Evolutionary conservation across 371 early-diverging fungal genomes (phyloP).

Genomic region (Mycotypha africana): DNA sequence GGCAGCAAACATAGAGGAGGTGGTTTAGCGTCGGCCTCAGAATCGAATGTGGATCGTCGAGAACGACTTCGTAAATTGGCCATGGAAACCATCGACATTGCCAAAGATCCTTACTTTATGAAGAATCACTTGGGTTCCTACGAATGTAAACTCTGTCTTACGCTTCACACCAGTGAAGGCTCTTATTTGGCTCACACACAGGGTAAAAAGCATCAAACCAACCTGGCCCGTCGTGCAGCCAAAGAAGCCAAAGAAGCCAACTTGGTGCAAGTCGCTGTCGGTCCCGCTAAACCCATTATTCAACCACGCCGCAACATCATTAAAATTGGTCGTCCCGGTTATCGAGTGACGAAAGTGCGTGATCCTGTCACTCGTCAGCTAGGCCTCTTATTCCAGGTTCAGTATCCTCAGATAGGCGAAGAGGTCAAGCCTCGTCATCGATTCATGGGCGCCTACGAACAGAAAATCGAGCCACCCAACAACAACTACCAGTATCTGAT

Average conservation of each 20-base stretch:
- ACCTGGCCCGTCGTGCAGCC: constrained; percentile 90
- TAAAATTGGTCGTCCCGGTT: constrained; percentile 98
- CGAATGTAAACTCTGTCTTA: constrained; percentile 95
- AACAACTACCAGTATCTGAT: constrained; percentile 89
- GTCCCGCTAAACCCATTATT: constrained; percentile 43
- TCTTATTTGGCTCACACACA: constrained; percentile 97
- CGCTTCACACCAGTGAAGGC: constrained; percentile 95
- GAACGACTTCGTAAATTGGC: constrained; percentile 95
- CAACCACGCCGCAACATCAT: constrained; percentile 60
- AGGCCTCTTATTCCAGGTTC: constrained; percentile 91
- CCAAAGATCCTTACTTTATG: constrained; percentile 98
- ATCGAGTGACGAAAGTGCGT: constrained; percentile 90
- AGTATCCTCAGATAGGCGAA: constrained; percentile 84
- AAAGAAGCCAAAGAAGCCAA: constrained; percentile 78
- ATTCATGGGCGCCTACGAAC: constrained; percentile 98
- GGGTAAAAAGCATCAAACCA: constrained; percentile 98
- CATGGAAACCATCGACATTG: constrained; percentile 94
- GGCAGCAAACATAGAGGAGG: constrained; percentile 93
- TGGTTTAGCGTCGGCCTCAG: constrained; percentile 79
- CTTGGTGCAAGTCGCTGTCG: constrained; percentile 47
- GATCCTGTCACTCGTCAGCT: constrained; percentile 86
- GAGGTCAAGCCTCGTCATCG: constrained; percentile 83
- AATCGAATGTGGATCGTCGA: constrained; percentile 89
- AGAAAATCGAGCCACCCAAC: constrained; percentile 87
- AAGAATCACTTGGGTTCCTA: constrained; percentile 96